Evolutionary conservation across 2,329 filamentous ascomycete genomes (phyloP).

Genomic region (Claviceps maximensis): DNA sequence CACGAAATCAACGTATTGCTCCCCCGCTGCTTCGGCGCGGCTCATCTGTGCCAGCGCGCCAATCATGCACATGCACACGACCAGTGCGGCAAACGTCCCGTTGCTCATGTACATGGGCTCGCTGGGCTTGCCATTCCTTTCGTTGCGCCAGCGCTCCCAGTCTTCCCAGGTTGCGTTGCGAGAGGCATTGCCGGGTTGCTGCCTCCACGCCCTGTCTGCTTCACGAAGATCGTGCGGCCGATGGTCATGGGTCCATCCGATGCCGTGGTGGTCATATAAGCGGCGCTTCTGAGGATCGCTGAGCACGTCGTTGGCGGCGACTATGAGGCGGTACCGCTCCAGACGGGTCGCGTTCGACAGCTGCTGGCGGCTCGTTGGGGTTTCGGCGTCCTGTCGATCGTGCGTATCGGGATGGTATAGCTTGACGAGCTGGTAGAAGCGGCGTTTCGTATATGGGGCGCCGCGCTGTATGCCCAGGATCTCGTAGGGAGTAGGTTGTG

Average conservation of each 20-base stretch:
- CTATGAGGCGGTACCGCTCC: slow-evolving; percentile 82
- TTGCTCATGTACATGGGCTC: slow-evolving; percentile 61
- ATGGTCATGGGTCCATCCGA: slow-evolving; percentile 59
- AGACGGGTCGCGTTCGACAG: slow-evolving; percentile 48
- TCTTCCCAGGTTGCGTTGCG: slow-evolving; percentile 95
- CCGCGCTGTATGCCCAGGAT: slow-evolving; percentile 52
- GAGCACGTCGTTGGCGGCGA: slow-evolving; percentile 79
- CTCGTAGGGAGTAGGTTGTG: slow-evolving; percentile 72
- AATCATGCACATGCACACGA: slow-evolving; percentile 55
- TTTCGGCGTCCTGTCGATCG: slow-evolving; percentile 9
- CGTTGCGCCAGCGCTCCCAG: slow-evolving; percentile 70
- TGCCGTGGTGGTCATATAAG: slow-evolving; percentile 69
- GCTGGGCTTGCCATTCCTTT: slow-evolving; percentile 31
- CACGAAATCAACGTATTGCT: slow-evolving; percentile 51
- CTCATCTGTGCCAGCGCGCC: slow-evolving; percentile 62
- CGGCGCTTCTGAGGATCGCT: slow-evolving; percentile 65
- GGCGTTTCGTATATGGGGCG: slow-evolving; percentile 65
- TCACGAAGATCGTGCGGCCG: slow-evolving; percentile 35
- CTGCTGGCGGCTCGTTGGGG: background rate
- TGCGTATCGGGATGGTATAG: slow-evolving; percentile 81
- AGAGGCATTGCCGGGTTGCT: slow-evolving; percentile 33
- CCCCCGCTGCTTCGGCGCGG: slow-evolving; percentile 49
- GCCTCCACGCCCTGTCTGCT: slow-evolving; percentile 35
- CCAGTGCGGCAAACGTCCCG: slow-evolving; percentile 55
- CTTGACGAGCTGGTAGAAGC: slow-evolving; percentile 87